Evolutionary conservation across 164 flowering plant genomes (phyloP).

Genomic region (Vitis riparia): DNA sequence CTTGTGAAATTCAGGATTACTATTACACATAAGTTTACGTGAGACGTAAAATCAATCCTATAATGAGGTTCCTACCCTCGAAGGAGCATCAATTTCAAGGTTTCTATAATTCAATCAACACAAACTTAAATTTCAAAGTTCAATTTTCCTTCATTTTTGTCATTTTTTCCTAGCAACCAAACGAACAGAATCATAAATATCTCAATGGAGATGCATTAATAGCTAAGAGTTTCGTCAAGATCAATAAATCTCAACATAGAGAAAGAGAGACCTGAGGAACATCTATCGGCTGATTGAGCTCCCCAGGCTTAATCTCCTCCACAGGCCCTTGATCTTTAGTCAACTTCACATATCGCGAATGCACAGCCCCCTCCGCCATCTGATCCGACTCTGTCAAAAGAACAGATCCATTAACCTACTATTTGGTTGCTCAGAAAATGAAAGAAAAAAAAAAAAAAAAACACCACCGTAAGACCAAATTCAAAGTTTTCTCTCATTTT

Average conservation of each 20-base stretch:
- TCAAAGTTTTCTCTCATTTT: neutral
- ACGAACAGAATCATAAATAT: too few species aligned
- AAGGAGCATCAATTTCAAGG: too few species aligned
- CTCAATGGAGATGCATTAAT: too few species aligned
- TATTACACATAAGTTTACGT: too few species aligned
- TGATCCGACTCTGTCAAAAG: neutral
- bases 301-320: constrained; percentile 58
- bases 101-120: too few species aligned
- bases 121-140: too few species aligned
- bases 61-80: too few species aligned
- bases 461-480: neutral
- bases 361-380: constrained; percentile 50
- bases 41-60: too few species aligned
- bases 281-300: constrained; percentile 69
- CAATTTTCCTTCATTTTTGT: too few species aligned
- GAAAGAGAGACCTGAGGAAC: constrained; percentile 51
- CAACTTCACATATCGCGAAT: constrained; percentile 58
- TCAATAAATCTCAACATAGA: neutral
- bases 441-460: neutral
- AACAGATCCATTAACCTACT: neutral
- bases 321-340: constrained; percentile 56
- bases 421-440: constrained; percentile 5
- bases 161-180: too few species aligned
- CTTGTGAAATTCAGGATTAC: too few species aligned
- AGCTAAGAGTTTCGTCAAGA: neutral